Conservation (phyloP, 2,329 filamentous ascomycete species). For the Colletotrichum orbiculare region DNA sequence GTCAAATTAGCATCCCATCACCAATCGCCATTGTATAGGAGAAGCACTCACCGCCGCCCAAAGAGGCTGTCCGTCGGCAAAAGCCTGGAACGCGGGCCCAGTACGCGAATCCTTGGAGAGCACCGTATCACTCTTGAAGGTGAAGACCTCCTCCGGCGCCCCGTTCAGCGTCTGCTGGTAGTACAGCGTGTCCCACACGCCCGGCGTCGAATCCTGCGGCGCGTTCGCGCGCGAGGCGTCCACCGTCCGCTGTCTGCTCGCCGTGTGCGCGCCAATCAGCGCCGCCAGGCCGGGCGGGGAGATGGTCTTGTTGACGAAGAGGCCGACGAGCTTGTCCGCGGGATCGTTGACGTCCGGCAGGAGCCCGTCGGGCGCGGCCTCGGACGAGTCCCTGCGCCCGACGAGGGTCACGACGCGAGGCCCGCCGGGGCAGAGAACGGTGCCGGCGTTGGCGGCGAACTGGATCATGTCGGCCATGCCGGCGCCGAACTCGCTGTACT, state of each 20-base stretch:
- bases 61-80: constrained; percentile 47
- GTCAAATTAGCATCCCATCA: background rate
- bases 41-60: constrained; percentile 54
- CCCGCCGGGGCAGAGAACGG: constrained; percentile 57
- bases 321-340: constrained; percentile 56
- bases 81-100: constrained; percentile 49
- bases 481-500: constrained; percentile 54
- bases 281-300: constrained; percentile 60
- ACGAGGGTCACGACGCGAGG: constrained; percentile 63
- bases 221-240: constrained; percentile 52
- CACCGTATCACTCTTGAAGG: constrained; percentile 54
- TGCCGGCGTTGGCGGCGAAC: constrained; percentile 61
- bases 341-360: constrained; percentile 56
- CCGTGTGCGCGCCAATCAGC: constrained; percentile 65
- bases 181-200: constrained; percentile 63
- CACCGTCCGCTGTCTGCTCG: constrained; percentile 59
- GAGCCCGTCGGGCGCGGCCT: constrained; percentile 51
- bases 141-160: constrained; percentile 50
- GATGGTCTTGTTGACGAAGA: constrained; percentile 66
- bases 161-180: constrained; percentile 54
- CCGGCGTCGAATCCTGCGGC: constrained; percentile 64
- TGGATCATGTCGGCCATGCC: constrained; percentile 66
- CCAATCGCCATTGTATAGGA: too few species aligned
- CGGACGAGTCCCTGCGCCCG: constrained; percentile 59
- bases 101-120: constrained; percentile 52